Evolutionary conservation across 1,284 basidiomycete species (phyloP), one percentile per base, ranked within the genome.

Genomic region (Ganoderma meredithae): DNA sequence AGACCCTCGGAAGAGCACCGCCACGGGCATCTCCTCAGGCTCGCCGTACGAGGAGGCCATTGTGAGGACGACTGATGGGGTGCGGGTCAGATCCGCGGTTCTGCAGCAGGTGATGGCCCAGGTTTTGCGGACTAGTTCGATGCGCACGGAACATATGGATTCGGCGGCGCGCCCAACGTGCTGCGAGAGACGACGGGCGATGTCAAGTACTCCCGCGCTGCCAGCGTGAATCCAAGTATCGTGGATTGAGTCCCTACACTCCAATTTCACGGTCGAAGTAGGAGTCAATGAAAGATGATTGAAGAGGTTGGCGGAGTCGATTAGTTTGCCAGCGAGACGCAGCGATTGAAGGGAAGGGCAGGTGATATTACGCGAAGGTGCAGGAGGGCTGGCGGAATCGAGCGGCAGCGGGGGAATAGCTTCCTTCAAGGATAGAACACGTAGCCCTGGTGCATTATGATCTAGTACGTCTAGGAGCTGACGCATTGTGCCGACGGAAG

Each of bases 151-250:
- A 15, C 1, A 17, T 12, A 55, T 17, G 17, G 52, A 27, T 33
- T 19, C 25, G 13, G 52, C 13, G 52, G 52, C 25, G 52, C 52
- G 13, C 25, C 27, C 27, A 19, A 19, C 17, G 3, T 33, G 27
- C 17, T 31, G 27, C 15, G 52, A 55, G 52, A 55, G 27, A 55
- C 52, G 52, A 55, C 31, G 52, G 27, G 52, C 27, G 52, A 55
- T 15, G 15, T 55, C 52, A 15, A 10, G 15, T 31, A 55, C 17
- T 33, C 52, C 52, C 1, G 52, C 52, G 1, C 13, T 55, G 52
- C 52, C 27, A 27, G 17, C 9, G 10, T 4, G 22, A 12, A 13
- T 17, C 27, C 9, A 6, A 36, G 7, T 13, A 49, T 49, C 15
- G 52, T 12, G 27, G 27, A 33, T 33, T 2, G 27, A 55, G 27